Base-by-base conservation (phyloP, 1,139 yeast species). In the Saccharomyces pastorianus region DNA sequence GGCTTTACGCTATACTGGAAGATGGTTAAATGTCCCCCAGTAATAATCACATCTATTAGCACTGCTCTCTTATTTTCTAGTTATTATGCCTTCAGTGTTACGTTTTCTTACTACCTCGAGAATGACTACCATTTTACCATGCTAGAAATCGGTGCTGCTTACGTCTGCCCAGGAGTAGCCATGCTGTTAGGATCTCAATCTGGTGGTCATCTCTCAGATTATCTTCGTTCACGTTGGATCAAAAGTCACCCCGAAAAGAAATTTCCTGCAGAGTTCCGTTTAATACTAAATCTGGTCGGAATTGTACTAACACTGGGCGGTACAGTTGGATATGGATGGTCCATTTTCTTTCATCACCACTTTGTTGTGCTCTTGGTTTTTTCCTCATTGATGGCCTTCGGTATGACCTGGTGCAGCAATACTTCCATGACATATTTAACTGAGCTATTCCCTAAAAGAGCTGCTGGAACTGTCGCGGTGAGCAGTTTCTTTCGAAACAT, bases 341-440 rank as follows among this genome's bases (percentile, higher is more conserved):
- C 79, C 47, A 69, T 77, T 44, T 71, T 79, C 17, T 69, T 65
- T 44, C 71, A 73, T n/a, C 68, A 71, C n/a, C 79, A 76, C 56
- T 73, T 79, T 20, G 75, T 66, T 1, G 59, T 75, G 1, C 72
- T 80, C 0, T 74, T 77, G 57, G 69, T 77, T 0, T 77, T 77
- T 56, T 66, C 78, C 0, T 78, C 77, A 56, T 61, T 80, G 6
- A 70, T 72, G 47, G 83, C 83, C 0, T 77, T 79, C 62, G 84
- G 85, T 4, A 74, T 80, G 75, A 77, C 84, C 0, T 81, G 83
- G 81, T 79, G 80, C 23, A 79, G 80, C 60, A 79, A 79, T n/a
- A 76, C 81, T 1, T 78, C 78, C 13, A 80, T 83, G 53, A 79
- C 85, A 0, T 81, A 80, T 61, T 65, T 81, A 52, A 77, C 84